Evolutionary conservation across 2,329 filamentous ascomycete species (phyloP), one percentile per base, ranked within the genome.

Genomic region (Anthostomella pinea): DNA sequence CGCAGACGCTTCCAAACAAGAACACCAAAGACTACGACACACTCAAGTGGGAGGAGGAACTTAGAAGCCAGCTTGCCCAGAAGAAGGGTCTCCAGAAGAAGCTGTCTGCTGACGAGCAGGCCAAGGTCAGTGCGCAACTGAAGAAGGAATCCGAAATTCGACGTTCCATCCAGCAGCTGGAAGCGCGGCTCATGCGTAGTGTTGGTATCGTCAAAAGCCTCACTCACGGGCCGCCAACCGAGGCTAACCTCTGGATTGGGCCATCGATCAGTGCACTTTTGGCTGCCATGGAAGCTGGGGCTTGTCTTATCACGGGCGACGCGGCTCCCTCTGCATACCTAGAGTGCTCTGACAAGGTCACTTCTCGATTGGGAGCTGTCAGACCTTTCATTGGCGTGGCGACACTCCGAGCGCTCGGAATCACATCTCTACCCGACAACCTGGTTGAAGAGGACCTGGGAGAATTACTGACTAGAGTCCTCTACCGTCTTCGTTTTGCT

Each of bases 21-120:
- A 95, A 88, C 54, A 83, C 80, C 31, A 96, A 95, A 60, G 93
- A 97, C 59, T 95, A 96, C 53, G 88, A 98, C 52, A 94, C 88
- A 2, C 65, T 96, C 25, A 96, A 95, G 63, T 98, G 94, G 93
- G 93, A 98, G 63, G 85, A 91, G 59, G 93, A 98, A 47, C 73
- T 98, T 6, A 77, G 90, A 39, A 75, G 80, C 24, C 88, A 96
- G 53, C 66, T 98, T 25, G 89, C 90, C n/a, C 76, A 87, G 58
- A 98, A 97, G 70, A 95, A 91, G 62, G 91, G 91, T 1, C 79
- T 86, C 42, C 81, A 88, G 52, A 91, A 89, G 68, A 98, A 96
- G 65, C 78, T 97, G 8, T 93, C 87, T 0, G 67, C 87, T 0
- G 93, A 97, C 22, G 91, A 98, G 55, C 83, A 84, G 49, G 78